Evolutionary conservation across 1,284 basidiomycete genomes (phyloP), one percentile per base, ranked within the genome.

Genomic region (Marasmius oreades): DNA sequence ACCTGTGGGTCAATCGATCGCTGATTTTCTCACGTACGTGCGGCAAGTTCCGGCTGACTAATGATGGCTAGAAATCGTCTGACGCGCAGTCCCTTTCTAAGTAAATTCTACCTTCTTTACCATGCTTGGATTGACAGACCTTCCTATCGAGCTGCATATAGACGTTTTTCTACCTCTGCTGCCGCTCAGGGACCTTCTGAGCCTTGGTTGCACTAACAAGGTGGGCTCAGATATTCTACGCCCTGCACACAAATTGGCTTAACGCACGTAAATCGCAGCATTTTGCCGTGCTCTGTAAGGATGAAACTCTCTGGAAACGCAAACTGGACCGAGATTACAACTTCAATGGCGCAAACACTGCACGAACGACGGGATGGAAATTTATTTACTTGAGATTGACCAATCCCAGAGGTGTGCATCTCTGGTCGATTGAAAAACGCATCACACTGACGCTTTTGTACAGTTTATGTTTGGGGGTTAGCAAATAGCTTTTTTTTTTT

Each of bases 381-480:
- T 80, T 85, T 62, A 84, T 95, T 34, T 95, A 93, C 72, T 78
- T 78, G 51, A 86, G 90, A 2, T 69, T 95, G 64, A 69, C 84
- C 79, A 59, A 81, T 71, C 79, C 79, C 43, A 70, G 69, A 71
- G 76, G 77, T 77, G 58, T 57, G 59, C 45, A 10, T 22, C 26
- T 12, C 6, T 23, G 16, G 8, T 14, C 44, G 16, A 20, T n/a
- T n/a, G 14, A 22, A 24, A 33, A 24, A 31, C 47, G 34, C 56
- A 18, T 42, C 10, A 28, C 20, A 36, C 22, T 52, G 11, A 28
- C 18, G n/a, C 37, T 54, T 36, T 44, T 58, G 47, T 43, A 24
- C 53, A 64, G 75, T 88, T 1, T 93, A 84, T 66, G 85, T 92
- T 18, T 95, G 92, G 92, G 92, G 92, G 84, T 91, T 69, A 66